Evolutionary conservation across 495 filamentous ascomycete genomes (phyloP).

Genomic region (Massariosphaeria phaeospora): DNA sequence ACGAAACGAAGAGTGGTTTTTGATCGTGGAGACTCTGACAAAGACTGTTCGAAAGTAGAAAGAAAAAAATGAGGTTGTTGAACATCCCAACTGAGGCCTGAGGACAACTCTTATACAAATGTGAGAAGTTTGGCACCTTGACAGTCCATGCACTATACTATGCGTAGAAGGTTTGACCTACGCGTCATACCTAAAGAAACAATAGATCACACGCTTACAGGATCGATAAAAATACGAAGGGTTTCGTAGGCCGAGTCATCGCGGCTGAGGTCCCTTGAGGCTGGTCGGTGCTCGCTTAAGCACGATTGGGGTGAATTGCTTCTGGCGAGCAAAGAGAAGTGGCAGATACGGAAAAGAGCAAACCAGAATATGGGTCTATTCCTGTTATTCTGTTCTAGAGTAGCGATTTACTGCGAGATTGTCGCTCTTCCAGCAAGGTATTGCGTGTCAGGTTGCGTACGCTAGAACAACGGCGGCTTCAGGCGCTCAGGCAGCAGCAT

Average conservation of each 20-base stretch:
- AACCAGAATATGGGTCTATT: too few species aligned
- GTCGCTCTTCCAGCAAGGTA: not conserved
- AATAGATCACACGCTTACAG: constrained; percentile 20
- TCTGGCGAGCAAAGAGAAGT: too few species aligned
- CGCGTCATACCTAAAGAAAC: constrained; percentile 25
- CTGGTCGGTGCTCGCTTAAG: constrained; percentile 7
- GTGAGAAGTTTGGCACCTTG: not conserved
- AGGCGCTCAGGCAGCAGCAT: constrained; percentile 26
- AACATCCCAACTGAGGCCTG: constrained; percentile 13
- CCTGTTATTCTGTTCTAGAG: too few species aligned
- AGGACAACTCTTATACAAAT: constrained; percentile 8
- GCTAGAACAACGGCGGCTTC: constrained; percentile 1
- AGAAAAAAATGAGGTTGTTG: not conserved
- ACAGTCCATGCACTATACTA: not conserved
- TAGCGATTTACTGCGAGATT: too few species aligned
- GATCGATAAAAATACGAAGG: constrained; percentile 12
- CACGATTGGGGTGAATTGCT: not conserved
- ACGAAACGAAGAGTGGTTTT: too few species aligned
- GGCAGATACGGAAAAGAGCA: too few species aligned
- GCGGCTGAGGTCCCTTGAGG: constrained; percentile 12
- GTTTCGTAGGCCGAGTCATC: not conserved
- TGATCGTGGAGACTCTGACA: too few species aligned
- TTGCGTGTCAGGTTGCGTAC: constrained; percentile 12
- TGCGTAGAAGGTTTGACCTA: not conserved
- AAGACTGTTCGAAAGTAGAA: too few species aligned